Conservation (phyloP, 2,329 filamentous ascomycete genomes). For the Stagonosporopsis tanaceti region DNA sequence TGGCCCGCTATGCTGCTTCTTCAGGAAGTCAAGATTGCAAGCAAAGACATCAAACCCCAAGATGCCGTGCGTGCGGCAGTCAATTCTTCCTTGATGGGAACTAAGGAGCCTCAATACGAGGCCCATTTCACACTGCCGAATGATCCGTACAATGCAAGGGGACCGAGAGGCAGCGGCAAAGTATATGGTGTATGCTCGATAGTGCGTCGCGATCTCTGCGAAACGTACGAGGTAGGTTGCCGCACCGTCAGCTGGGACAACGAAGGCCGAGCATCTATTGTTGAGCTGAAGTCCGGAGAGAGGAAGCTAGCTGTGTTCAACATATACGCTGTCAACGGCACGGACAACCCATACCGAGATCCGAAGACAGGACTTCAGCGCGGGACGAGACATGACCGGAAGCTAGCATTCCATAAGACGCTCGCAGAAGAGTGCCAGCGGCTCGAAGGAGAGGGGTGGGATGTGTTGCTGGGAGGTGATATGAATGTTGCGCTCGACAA, state of each 20-base stretch:
- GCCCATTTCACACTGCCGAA: conserved; percentile 58
- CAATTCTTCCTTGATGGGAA: conserved; percentile 15
- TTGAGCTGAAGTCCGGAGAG: conserved; percentile 45
- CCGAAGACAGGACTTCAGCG: conserved; percentile 51
- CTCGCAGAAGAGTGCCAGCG: conserved; percentile 56
- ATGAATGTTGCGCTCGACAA: conserved; percentile 59
- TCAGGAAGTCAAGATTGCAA: conserved; percentile 60
- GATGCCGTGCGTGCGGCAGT: conserved; percentile 52
- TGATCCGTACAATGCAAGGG: conserved; percentile 60
- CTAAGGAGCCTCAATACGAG: conserved; percentile 49
- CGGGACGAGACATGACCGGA: conserved; percentile 62
- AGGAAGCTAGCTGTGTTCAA: conserved; percentile 59
- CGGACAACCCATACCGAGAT: conserved; percentile 56
- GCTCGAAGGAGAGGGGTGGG: conserved; percentile 53
- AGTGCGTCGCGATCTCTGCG: conserved; percentile 54
- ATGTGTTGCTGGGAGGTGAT: conserved; percentile 60
- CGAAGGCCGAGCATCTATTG: conserved; percentile 61
- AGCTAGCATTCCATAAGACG: conserved; percentile 57
- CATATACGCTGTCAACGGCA: conserved; percentile 64
- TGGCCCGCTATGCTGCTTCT: conserved; percentile 58
- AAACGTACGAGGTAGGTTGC: conserved; percentile 7
- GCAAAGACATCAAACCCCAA: conserved; percentile 51
- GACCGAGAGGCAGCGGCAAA: conserved; percentile 55
- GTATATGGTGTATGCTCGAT: conserved; percentile 63
- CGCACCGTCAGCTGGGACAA: conserved; percentile 59